Evolutionary conservation across 768 basidiomycete species (phyloP).

Genomic region (Bullera alba): DNA sequence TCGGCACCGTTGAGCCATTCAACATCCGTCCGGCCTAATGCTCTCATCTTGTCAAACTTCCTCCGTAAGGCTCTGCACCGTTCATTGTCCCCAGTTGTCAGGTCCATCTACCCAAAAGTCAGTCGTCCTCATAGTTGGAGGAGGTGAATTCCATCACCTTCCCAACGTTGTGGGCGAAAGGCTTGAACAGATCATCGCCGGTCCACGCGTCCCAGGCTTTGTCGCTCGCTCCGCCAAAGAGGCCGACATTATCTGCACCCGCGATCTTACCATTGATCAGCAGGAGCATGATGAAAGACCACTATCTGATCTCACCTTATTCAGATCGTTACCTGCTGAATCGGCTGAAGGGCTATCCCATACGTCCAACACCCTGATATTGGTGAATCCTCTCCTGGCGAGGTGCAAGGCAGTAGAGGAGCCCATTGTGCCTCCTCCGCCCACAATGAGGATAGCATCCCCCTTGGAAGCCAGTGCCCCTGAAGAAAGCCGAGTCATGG

Average conservation of each 20-base stretch:
- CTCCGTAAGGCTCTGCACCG: constrained; percentile 6
- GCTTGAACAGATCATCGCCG: constrained; percentile 34
- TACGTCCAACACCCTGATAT: constrained; percentile 35
- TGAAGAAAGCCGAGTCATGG: too few relatives aligned
- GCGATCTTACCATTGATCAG: constrained; percentile 6
- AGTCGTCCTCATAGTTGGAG: constrained; percentile 4
- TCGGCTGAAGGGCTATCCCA: constrained; percentile 29
- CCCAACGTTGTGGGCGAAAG: constrained; percentile 34
- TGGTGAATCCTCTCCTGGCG: constrained; percentile 32
- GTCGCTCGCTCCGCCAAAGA: constrained; percentile 12
- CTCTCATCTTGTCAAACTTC: constrained; percentile 12
- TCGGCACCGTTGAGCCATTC: constrained; percentile 32
- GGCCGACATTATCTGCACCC: constrained; percentile 10
- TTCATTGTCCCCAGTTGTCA: constrained; percentile 13
- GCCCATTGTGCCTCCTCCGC: constrained; percentile 43
- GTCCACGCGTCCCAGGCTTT: constrained; percentile 39
- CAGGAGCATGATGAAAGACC: not conserved
- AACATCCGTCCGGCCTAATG: constrained; percentile 8
- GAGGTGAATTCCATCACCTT: constrained; percentile 18
- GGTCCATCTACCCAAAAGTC: constrained; percentile 18
- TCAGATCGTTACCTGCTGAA: constrained; percentile 40
- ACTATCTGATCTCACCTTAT: constrained; percentile 27
- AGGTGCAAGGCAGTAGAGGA: constrained; percentile 43
- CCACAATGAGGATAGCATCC: constrained; percentile 28
- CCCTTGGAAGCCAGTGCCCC: not conserved